Conservation (phyloP, 345 rosid species). For the Linum usitatissimum region DNA sequence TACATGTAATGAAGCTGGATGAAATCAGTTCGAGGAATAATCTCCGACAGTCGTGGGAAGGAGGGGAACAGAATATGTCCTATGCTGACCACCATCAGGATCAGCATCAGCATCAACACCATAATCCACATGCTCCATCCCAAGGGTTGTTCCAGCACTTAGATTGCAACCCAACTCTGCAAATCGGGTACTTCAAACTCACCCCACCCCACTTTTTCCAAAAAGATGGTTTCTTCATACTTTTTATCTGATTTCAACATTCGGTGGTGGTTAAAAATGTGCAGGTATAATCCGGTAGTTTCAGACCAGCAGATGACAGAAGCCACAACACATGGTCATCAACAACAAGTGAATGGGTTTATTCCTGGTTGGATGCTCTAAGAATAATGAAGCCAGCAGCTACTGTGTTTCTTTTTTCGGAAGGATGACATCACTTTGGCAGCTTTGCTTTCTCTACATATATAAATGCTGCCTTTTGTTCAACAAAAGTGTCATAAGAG, state of each 20-base stretch:
- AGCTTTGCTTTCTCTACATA: not conserved
- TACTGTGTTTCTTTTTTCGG: not conserved
- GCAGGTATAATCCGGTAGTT: constrained; percentile 52
- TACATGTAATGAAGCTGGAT: constrained; percentile 57
- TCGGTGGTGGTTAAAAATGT: not conserved
- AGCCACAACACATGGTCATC: constrained; percentile 27
- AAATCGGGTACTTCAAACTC: constrained; percentile 54
- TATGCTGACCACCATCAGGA: constrained; percentile 34
- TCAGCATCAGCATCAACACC: not conserved
- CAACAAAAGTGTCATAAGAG: not conserved
- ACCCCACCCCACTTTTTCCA: not conserved
- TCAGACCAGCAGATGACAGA: constrained; percentile 64
- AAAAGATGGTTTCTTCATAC: not conserved
- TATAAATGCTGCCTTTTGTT: not conserved
- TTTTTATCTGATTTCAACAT: not conserved
- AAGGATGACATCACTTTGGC: not conserved
- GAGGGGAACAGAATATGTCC: constrained; percentile 47
- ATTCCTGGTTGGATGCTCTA: constrained; percentile 99
- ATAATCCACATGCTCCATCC: constrained; percentile 38
- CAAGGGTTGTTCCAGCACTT: constrained; percentile 67
- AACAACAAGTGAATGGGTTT: constrained; percentile 64
- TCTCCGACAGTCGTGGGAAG: constrained; percentile 64
- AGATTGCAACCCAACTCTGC: constrained; percentile 91
- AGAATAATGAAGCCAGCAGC: constrained; percentile 1
- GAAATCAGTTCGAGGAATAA: constrained; percentile 49